These are phyloP conservation scores for Phytopythium cucurbitacearum DNA, from an alignment of 352 stramenopile genomes.

Conservation along the genomic window DNA sequence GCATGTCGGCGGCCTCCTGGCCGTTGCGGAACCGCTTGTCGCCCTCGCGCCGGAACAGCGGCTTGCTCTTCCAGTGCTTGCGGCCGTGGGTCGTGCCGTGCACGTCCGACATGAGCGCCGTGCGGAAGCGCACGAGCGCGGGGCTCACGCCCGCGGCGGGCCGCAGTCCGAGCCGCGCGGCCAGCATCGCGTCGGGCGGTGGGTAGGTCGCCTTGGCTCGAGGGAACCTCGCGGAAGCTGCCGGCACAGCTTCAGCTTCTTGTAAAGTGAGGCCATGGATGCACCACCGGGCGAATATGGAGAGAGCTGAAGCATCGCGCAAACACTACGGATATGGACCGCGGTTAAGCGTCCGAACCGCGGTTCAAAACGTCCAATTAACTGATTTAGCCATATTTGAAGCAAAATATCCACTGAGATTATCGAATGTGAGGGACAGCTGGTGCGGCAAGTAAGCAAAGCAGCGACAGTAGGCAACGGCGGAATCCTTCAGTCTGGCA, in stretches of 20 bases:
- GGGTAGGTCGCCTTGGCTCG: not conserved
- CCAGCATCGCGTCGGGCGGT: not conserved
- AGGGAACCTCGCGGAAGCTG: not conserved
- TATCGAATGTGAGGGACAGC: too few relatives aligned
- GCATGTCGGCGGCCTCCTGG: conserved; percentile 93
- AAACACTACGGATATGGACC: conserved; percentile 2
- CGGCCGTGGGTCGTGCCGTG: conserved; percentile 86
- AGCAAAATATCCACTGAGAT: too few relatives aligned
- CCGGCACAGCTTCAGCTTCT: not conserved
- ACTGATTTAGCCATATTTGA: not conserved
- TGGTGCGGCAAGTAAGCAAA: too few relatives aligned
- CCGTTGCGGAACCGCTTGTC: conserved; percentile 96
- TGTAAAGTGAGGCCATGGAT: not conserved
- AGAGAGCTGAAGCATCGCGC: not conserved
- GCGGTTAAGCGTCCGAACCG: not conserved
- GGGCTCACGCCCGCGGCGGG: conserved; percentile 9
- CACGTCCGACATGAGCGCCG: conserved; percentile 86
- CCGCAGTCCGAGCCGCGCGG: not conserved
- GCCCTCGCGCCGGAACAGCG: conserved; percentile 94
- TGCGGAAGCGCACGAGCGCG: conserved; percentile 22
- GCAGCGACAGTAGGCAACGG: not conserved
- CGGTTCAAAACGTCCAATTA: not conserved
- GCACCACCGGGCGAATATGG: conserved; percentile 1
- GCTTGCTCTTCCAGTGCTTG: conserved; percentile 96
- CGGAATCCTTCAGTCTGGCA: not conserved